Conservation (phyloP, 768 basidiomycete species). For the Lactarius trivialis region DNA sequence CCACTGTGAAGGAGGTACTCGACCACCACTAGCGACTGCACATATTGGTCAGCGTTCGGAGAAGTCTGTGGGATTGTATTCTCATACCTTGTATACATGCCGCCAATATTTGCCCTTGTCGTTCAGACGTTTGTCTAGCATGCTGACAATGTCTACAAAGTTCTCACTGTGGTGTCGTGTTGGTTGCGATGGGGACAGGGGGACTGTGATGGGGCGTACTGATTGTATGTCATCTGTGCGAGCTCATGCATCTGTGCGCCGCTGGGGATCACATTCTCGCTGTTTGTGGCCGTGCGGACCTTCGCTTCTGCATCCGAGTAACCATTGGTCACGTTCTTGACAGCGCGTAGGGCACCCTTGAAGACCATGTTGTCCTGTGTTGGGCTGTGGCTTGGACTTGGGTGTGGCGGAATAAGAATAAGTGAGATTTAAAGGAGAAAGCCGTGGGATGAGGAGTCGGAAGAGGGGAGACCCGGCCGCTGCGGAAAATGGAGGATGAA, state of each 20-base stretch:
- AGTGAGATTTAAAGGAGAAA: background rate
- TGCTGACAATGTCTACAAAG: slow-evolving; percentile 97
- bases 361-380: slow-evolving; percentile 10
- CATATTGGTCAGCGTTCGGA: background rate
- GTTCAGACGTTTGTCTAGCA: slow-evolving; percentile 93
- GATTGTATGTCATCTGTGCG: slow-evolving; percentile 90
- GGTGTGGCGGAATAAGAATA: background rate
- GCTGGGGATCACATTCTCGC: slow-evolving; percentile 93
- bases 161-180: slow-evolving; percentile 48
- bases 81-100: slow-evolving; percentile 89
- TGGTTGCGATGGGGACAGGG: slow-evolving; percentile 24
- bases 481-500: background rate
- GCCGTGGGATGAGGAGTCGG: background rate
- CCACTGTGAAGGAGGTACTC: slow-evolving; percentile 94
- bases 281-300: slow-evolving; percentile 90
- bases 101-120: slow-evolving; percentile 99
- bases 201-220: slow-evolving; percentile 41
- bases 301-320: slow-evolving; percentile 93
- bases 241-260: slow-evolving; percentile 98
- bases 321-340: slow-evolving; percentile 90
- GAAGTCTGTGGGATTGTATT: background rate
- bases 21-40: slow-evolving; percentile 78
- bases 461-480: background rate
- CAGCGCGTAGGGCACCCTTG: slow-evolving; percentile 72
- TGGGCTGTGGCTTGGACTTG: background rate